Base-by-base conservation (phyloP, 106 monocot species). In the Acorus calamus region DNA sequence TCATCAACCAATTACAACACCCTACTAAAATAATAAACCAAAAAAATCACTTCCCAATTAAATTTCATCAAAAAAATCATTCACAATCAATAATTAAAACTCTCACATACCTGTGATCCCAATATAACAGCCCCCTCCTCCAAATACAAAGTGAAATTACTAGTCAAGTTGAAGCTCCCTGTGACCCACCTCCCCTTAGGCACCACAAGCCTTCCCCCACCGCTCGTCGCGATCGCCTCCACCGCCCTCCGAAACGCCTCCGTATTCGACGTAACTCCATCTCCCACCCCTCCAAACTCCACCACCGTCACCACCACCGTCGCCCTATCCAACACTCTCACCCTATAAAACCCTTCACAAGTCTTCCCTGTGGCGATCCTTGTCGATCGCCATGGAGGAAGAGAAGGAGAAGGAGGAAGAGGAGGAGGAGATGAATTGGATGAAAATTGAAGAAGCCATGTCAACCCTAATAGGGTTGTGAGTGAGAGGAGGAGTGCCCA, bases 111-210 rank as follows among this genome's bases (percentile, higher is more conserved):
- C 87, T 89, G 82, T 41, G 89, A 94, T 42, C 87, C 89, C 66
- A 94, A 74, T 14, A 94, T 87, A 47, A 84, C 71, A 28, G 94
- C 81, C 42, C 94, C 84, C 49, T 90, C 76, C 6, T 94, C 87
- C 69, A 94, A 66, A 66, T 71, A 94, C 54, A 90, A 66, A 6
- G 89, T 94, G 73, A 94, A 90, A 48, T 83, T 78, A 59, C 94
- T 94, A 13, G 94, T 87, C 53, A 94, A 66, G 61, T 94, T 90
- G 53, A 94, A 94, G 66, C 90, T 94, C 1, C 94, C 94, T 7
- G 94, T 94, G 47, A 96, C 28, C 94, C 90, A 91, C 64, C 71
- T 57, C 44, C 87, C 94, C 14, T 43, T 43, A 10, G 87, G 94
- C 4, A 96, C 83, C 52, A 69, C 76, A 8, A 96, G 72, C 78